Evolutionary conservation across 176 grass and related monocot species (phyloP).

Genomic region (Hordeum marinum): DNA sequence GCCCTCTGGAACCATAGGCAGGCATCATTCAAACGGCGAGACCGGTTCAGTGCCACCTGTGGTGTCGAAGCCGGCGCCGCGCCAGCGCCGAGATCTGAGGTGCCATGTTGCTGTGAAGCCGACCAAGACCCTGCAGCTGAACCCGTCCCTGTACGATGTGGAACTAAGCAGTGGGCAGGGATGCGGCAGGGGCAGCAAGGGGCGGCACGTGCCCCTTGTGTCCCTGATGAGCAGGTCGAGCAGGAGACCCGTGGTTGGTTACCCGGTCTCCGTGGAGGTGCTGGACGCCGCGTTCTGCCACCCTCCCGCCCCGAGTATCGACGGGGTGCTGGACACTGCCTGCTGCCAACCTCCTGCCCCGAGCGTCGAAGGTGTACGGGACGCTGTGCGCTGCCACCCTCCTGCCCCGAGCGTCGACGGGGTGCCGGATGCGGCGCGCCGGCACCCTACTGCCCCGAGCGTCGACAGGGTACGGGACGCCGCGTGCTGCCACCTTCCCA

Average conservation of each 20-base stretch:
- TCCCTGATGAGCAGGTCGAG: constrained; percentile 91
- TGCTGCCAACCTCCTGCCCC: no score
- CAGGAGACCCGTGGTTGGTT: constrained; percentile 69
- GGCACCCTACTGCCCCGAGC: no score
- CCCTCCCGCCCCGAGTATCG: constrained; percentile 21
- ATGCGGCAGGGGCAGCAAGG: constrained; percentile 39
- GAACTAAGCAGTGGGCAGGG: constrained; percentile 51
- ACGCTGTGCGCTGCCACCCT: constrained; percentile 27
- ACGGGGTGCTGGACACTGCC: neutral
- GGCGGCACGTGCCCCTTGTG: constrained; percentile 67
- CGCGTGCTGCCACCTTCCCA: constrained; percentile 18
- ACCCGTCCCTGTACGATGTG: constrained; percentile 52
- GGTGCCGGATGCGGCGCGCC: no score
- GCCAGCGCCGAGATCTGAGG: neutral
- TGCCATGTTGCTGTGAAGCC: constrained; percentile 28
- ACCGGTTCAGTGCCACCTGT: constrained; percentile 27
- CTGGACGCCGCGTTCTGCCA: constrained; percentile 29
- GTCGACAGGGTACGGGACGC: constrained; percentile 11
- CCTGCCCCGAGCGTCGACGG: constrained; percentile 16
- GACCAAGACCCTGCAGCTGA: constrained; percentile 52
- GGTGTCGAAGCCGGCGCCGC: constrained; percentile 24
- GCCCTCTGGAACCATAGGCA: constrained; percentile 26
- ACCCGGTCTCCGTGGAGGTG: constrained; percentile 62
- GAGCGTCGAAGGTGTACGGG: neutral
- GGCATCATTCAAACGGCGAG: constrained; percentile 1